These are phyloP conservation scores for Tuber brumale DNA, from an alignment of 495 filamentous ascomycete species.

Conservation along the genomic window DNA sequence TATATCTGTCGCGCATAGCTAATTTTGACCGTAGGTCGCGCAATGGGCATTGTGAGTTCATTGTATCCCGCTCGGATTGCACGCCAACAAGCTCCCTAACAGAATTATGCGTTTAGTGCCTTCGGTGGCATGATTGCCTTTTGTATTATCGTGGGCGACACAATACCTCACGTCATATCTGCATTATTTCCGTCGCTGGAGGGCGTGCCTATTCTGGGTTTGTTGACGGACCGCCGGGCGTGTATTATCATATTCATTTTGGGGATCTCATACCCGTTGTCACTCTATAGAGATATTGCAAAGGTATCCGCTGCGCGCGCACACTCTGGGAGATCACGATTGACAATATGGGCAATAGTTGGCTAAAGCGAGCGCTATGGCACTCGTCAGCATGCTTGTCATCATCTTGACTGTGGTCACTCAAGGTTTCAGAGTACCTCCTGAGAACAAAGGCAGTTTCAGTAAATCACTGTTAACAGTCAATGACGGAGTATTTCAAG, in stretches of 20 bases:
- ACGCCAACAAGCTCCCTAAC: conserved; percentile 16
- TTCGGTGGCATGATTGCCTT: conserved; percentile 99
- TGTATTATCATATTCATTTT: conserved; percentile 81
- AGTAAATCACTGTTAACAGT: conserved; percentile 60
- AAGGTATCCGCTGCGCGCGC: conserved; percentile 54
- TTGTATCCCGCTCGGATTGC: not conserved
- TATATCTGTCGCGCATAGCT: conserved; percentile 4
- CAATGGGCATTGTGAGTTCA: conserved; percentile 78
- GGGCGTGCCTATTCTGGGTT: conserved; percentile 67
- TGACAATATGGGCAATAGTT: conserved; percentile 51
- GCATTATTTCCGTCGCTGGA: conserved; percentile 72
- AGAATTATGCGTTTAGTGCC: conserved; percentile 48
- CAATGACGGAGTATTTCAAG: conserved; percentile 84
- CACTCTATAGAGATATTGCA: conserved; percentile 91
- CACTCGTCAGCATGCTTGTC: conserved; percentile 81
- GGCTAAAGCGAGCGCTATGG: conserved; percentile 88
- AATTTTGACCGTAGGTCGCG: conserved; percentile 49
- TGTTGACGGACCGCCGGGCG: conserved; percentile 70
- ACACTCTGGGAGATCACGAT: not conserved
- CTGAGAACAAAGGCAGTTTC: conserved; percentile 62
- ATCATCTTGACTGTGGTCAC: conserved; percentile 86
- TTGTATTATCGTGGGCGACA: conserved; percentile 93
- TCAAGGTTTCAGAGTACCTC: conserved; percentile 67
- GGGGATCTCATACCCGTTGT: conserved; percentile 83
- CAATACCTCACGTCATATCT: conserved; percentile 79